phyloP scores from a whole-genome alignment of 371 early-diverging fungal genomes.

The Caulochytrium protostelioides region DNA sequence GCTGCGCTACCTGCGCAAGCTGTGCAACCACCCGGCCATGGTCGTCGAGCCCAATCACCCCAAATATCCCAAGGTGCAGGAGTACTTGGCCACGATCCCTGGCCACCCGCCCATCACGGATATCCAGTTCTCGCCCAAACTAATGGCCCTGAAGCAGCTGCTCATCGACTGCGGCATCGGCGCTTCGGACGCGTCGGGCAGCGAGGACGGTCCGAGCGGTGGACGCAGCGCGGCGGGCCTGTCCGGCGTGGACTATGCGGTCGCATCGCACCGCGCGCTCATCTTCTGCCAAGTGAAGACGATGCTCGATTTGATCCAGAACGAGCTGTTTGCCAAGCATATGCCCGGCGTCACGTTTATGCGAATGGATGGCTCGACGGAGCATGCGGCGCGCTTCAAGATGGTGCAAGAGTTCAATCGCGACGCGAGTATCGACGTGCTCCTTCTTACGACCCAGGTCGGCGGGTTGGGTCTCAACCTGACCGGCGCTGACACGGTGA shows the following conservation, averaged over 20 bases:
- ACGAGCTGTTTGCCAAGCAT: slow-evolving; percentile 51
- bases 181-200: slow-evolving; percentile 17
- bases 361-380: slow-evolving; percentile 91
- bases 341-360: slow-evolving; percentile 80
- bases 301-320: slow-evolving; percentile 92
- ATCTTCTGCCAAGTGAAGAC: slow-evolving; percentile 93
- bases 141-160: slow-evolving; percentile 69
- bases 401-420: slow-evolving; percentile 87
- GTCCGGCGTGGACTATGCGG: slow-evolving; percentile 14
- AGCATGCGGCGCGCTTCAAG: slow-evolving; percentile 58
- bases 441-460: slow-evolving; percentile 90
- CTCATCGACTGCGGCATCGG: slow-evolving; percentile 87
- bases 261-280: slow-evolving; percentile 77
- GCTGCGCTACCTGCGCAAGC: slow-evolving; percentile 77
- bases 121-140: slow-evolving; percentile 75
- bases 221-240: too few species aligned
- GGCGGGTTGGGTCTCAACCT: slow-evolving; percentile 98
- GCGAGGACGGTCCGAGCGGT: slow-evolving; percentile 24
- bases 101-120: slow-evolving; percentile 58
- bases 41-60: slow-evolving; percentile 71
- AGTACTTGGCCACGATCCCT: too few species aligned
- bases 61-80: slow-evolving; percentile 41
- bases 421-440: slow-evolving; percentile 83
- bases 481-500: slow-evolving; percentile 97
- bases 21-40: slow-evolving; percentile 89